Evolutionary conservation across 2,329 filamentous ascomycete species (phyloP).

Genomic region (Nemania serpens): DNA sequence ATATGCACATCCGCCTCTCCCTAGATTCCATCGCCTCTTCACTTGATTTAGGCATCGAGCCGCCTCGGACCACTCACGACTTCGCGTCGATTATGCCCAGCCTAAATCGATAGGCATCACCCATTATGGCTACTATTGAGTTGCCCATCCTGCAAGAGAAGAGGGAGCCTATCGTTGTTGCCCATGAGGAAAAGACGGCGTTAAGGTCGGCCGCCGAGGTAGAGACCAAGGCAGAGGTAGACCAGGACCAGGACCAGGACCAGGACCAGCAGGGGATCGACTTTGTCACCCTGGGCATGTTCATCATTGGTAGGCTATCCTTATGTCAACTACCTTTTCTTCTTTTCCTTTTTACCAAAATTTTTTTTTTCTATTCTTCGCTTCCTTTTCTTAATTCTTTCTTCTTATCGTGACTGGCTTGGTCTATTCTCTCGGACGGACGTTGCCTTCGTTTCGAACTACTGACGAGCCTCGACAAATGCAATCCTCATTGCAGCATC

Average conservation of each 20-base stretch:
- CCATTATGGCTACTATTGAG: constrained; percentile 20
- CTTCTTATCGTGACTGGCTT: too few species aligned
- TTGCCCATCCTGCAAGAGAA: constrained; percentile 2
- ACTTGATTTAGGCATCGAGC: neutral
- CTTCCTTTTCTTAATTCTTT: too few species aligned
- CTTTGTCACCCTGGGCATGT: constrained; percentile 74
- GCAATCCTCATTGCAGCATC: neutral
- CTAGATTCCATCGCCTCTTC: too few species aligned
- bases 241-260: constrained; percentile 35
- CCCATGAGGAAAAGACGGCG: constrained; percentile 12
- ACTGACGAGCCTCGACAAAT: neutral
- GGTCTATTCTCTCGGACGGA: neutral
- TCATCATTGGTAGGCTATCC: constrained; percentile 66
- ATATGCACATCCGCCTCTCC: neutral
- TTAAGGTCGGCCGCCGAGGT: neutral
- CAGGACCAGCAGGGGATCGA: constrained; percentile 54
- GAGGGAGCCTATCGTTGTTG: neutral
- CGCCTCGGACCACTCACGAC: neutral
- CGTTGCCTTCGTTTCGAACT: neutral
- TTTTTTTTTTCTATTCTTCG: neutral
- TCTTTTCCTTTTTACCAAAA: neutral
- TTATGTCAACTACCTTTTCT: neutral
- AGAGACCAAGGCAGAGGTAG: constrained; percentile 22
- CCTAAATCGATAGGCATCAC: constrained; percentile 17
- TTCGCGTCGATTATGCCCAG: constrained; percentile 15